These are phyloP conservation scores for Pichia sp. DNA, from an alignment of 1,139 yeast genomes.

Conservation along the genomic window DNA sequence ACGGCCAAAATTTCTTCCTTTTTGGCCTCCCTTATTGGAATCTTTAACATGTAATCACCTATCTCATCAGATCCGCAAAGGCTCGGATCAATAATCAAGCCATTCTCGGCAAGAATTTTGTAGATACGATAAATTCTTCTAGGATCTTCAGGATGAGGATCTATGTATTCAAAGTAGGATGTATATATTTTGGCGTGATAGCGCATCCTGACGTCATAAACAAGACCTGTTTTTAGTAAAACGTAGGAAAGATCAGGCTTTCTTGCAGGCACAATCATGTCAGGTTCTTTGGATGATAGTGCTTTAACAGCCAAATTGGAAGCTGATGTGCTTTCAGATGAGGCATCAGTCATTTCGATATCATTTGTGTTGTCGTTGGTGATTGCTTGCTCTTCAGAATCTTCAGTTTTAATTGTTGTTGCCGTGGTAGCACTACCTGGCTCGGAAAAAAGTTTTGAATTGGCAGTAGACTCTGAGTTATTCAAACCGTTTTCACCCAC, in stretches of 20 bases:
- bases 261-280: constrained; percentile 22
- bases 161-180: constrained; percentile 87
- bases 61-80: constrained; percentile 76
- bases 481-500: constrained; percentile 2
- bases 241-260: constrained; percentile 57
- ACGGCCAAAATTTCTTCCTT: constrained; percentile 82
- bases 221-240: constrained; percentile 84
- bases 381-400: background rate
- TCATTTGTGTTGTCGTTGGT: constrained; percentile 2
- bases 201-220: constrained; percentile 95
- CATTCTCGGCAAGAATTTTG: constrained; percentile 90
- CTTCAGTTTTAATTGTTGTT: constrained; percentile 2
- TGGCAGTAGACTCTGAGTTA: background rate
- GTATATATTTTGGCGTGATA: constrained; percentile 94
- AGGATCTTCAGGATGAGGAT: constrained; percentile 99
- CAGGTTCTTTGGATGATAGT: constrained; percentile 1
- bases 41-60: constrained; percentile 84
- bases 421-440: background rate
- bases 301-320: background rate
- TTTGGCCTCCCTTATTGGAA: constrained; percentile 87
- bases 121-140: constrained; percentile 91
- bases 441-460: constrained; percentile 3
- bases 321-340: background rate
- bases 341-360: constrained; percentile 11
- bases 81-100: constrained; percentile 76